These are phyloP conservation scores for Arthonia radiata DNA, from an alignment of 495 filamentous ascomycete species.

Conservation along the genomic window DNA sequence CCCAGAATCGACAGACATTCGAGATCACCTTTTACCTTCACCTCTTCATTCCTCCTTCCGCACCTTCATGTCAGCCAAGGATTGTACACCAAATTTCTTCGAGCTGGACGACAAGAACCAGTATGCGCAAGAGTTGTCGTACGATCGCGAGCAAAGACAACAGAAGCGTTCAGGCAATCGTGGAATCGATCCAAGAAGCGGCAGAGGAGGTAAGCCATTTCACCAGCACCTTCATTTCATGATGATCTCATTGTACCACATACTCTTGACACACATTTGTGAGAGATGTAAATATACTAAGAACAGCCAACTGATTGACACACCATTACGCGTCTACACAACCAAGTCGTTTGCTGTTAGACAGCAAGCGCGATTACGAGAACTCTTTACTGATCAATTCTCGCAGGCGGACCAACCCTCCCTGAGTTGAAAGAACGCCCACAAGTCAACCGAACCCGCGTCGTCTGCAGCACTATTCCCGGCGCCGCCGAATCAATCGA, in stretches of 20 bases:
- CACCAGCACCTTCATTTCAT: too few species aligned
- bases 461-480: slow-evolving; percentile 77
- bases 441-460: slow-evolving; percentile 66
- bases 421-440: slow-evolving; percentile 90
- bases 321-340: too few species aligned
- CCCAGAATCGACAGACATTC: slow-evolving; percentile 73
- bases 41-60: slow-evolving; percentile 65
- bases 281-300: too few species aligned
- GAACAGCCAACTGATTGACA: too few species aligned
- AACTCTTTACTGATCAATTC: too few species aligned
- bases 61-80: slow-evolving; percentile 72
- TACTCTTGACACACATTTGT: too few species aligned
- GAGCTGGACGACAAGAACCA: slow-evolving; percentile 80
- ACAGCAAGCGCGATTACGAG: too few species aligned
- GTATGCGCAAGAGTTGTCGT: slow-evolving; percentile 72
- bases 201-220: too few species aligned
- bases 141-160: slow-evolving; percentile 74
- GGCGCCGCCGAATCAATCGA: slow-evolving; percentile 61
- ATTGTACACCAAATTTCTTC: slow-evolving; percentile 79
- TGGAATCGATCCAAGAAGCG: too few species aligned
- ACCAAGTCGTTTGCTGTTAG: too few species aligned
- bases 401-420: slow-evolving; percentile 75
- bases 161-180: slow-evolving; percentile 90
- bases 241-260: too few species aligned
- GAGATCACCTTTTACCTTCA: slow-evolving; percentile 61